Evolutionary conservation across 495 filamentous ascomycete species (phyloP).

Genomic region (Physcia stellaris): DNA sequence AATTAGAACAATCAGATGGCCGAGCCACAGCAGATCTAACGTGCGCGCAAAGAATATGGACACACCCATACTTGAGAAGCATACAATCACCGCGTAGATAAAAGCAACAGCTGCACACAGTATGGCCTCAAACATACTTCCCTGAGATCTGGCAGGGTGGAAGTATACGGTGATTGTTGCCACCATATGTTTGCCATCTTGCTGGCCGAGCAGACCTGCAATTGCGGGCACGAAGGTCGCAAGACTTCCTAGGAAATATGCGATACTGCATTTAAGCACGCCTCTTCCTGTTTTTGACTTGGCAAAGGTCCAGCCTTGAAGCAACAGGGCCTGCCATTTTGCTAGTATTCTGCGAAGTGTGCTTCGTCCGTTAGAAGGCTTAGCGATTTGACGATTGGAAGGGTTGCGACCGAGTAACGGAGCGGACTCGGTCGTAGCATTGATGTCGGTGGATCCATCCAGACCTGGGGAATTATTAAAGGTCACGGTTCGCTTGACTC

Average conservation of each 20-base stretch:
- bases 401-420: slow-evolving; percentile 20
- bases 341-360: slow-evolving; percentile 2
- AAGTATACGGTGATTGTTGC: slow-evolving; percentile 91
- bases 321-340: slow-evolving; percentile 1
- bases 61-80: slow-evolving; percentile 74
- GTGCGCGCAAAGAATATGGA: slow-evolving; percentile 60
- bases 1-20: slow-evolving; percentile 68
- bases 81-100: slow-evolving; percentile 67
- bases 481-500: slow-evolving; percentile 35
- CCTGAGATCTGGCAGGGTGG: slow-evolving; percentile 80
- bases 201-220: slow-evolving; percentile 58
- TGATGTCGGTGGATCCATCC: slow-evolving; percentile 11
- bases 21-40: slow-evolving; percentile 49
- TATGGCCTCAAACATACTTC: slow-evolving; percentile 82
- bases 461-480: slow-evolving; percentile 22
- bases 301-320: slow-evolving; percentile 24
- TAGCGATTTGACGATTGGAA: slow-evolving; percentile 13
- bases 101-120: slow-evolving; percentile 74
- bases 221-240: slow-evolving; percentile 72
- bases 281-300: slow-evolving; percentile 50
- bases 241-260: slow-evolving; percentile 78
- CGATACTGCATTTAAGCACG: slow-evolving; percentile 85
- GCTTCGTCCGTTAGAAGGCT: slow-evolving; percentile 6
- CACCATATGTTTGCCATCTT: slow-evolving; percentile 94
- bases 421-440: slow-evolving; percentile 24